A percentile compares a stretch with the other conserved stretches of the same genome.
These are phyloP conservation scores for Jasminum sambac DNA, from an alignment of 257 asterid species.

Conservation along the genomic window DNA sequence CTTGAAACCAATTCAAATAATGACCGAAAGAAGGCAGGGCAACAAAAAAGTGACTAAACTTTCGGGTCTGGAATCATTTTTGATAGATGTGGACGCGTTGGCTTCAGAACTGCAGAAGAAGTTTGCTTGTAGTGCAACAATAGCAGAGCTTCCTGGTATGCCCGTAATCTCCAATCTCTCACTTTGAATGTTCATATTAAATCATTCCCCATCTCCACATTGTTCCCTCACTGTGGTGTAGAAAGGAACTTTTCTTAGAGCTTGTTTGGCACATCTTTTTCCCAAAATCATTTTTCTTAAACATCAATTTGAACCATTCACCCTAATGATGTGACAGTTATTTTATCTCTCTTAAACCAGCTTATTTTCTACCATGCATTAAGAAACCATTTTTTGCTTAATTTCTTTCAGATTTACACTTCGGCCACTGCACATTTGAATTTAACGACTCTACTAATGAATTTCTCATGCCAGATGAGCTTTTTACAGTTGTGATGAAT, in stretches of 20 bases:
- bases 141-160: conserved; percentile 94
- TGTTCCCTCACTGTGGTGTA: background rate
- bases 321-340: no score
- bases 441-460: background rate
- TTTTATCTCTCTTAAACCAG: no score
- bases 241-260: background rate
- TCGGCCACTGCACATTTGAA: conserved; percentile 11
- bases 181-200: background rate
- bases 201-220: background rate
- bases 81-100: conserved; percentile 76
- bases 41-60: conserved; percentile 88
- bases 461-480: conserved; percentile 3
- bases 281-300: no score
- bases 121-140: conserved; percentile 91
- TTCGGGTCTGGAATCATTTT: conserved; percentile 88
- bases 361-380: no score
- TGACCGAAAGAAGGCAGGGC: conserved; percentile 96
- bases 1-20: conserved; percentile 74
- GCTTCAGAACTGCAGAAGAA: conserved; percentile 98
- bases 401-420: background rate
- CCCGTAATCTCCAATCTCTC: conserved; percentile 5
- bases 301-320: no score
- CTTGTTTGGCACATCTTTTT: background rate
- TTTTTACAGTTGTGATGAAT: background rate
- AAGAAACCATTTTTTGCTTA: no score